phyloP scores from a whole-genome alignment of 192 early-diverging fungal species.

The Entophlyctis helioformis region DNA sequence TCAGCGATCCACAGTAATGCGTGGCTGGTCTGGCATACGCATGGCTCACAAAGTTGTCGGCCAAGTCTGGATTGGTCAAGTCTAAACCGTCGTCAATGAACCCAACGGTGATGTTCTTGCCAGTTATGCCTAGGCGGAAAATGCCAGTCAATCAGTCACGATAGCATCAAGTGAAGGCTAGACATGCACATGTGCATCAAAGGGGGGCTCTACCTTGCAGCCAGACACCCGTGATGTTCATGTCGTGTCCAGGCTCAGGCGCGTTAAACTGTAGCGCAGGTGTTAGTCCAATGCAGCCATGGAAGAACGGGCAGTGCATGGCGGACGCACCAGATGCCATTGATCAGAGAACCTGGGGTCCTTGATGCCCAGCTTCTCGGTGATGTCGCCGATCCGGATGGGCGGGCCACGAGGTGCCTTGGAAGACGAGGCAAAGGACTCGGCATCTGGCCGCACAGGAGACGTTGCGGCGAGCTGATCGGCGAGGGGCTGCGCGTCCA shows the following conservation, averaged over 20 bases:
- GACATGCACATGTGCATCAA: too few species aligned
- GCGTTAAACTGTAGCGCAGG: conserved; percentile 34
- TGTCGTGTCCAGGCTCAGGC: conserved; percentile 55
- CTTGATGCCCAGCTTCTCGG: conserved; percentile 35
- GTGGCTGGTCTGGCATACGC: too few species aligned
- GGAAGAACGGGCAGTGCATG: background rate
- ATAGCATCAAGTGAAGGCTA: too few species aligned
- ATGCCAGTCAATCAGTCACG: too few species aligned
- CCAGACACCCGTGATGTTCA: conserved; percentile 96
- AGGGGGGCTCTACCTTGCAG: too few species aligned
- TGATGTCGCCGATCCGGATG: too few species aligned
- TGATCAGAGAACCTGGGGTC: conserved; percentile 67
- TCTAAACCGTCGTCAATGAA: conserved; percentile 97
- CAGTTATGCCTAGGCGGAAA: conserved; percentile 67
- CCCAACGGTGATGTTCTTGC: conserved; percentile 72
- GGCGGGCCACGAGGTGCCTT: conserved; percentile 3
- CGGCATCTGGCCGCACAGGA: too few species aligned
- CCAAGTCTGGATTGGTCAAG: conserved; percentile 68
- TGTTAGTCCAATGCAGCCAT: background rate
- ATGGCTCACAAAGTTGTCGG: conserved; percentile 75
- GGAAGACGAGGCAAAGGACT: too few species aligned
- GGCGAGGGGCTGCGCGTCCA: conserved; percentile 8
- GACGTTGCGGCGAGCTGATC: too few species aligned
- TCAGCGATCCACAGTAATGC: background rate
- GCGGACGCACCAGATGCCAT: conserved; percentile 63